phyloP scores from a whole-genome alignment of 2,329 filamentous ascomycete genomes.

The Fonsecaea pugnacius region DNA sequence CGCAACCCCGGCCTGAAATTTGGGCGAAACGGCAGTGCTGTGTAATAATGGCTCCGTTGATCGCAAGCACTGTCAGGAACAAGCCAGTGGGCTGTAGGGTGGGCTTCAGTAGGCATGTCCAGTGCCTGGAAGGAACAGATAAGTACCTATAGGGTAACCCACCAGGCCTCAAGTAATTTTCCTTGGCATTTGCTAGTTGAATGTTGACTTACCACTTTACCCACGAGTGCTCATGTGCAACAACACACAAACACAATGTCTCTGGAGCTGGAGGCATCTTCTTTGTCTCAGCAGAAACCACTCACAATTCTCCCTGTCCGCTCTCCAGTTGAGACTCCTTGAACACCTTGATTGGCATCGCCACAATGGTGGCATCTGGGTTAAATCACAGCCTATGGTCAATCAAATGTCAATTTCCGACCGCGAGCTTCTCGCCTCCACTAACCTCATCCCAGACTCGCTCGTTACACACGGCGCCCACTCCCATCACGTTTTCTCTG shows the following conservation, averaged over 20 bases:
- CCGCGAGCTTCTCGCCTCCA: slow-evolving; percentile 13
- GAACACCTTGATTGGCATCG: neutral
- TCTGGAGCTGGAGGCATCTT: neutral
- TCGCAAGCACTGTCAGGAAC: slow-evolving; percentile 4
- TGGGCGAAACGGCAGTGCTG: slow-evolving; percentile 3
- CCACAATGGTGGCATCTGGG: neutral
- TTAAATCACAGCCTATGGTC: neutral
- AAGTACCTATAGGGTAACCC: neutral
- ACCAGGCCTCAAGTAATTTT: no score
- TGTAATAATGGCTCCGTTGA: neutral
- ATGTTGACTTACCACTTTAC: no score
- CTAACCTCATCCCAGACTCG: slow-evolving; percentile 2
- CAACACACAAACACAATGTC: no score
- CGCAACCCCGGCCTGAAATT: slow-evolving; percentile 5
- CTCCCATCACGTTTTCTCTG: slow-evolving; percentile 10
- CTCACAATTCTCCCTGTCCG: neutral
- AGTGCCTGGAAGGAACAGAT: neutral
- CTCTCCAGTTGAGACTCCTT: neutral
- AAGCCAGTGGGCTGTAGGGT: neutral
- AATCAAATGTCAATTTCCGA: slow-evolving; percentile 23
- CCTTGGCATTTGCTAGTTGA: no score
- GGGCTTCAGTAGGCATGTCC: neutral
- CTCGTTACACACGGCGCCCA: slow-evolving; percentile 2
- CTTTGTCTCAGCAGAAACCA: neutral
- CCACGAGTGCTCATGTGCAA: no score